Percentiles rank a stretch among this genome's conserved stretches.
phyloP scores from a whole-genome alignment of 169 alveolate genomes.

The Eimeria acervulina region DNA sequence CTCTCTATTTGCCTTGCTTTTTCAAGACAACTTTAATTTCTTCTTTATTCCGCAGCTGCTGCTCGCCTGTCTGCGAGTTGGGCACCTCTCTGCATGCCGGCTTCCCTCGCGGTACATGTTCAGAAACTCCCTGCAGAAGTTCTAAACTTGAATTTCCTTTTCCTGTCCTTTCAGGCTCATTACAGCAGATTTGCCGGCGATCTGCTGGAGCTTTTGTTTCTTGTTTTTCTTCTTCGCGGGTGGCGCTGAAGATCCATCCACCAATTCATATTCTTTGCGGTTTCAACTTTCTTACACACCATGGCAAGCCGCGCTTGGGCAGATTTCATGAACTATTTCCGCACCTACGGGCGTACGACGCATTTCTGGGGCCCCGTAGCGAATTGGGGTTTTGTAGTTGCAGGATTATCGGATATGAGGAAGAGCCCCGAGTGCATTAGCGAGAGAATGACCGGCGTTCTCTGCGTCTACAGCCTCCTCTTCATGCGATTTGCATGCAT shows the following conservation, averaged over 20 bases:
- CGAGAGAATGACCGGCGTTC: slow-evolving; percentile 92
- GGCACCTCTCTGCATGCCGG: not conserved
- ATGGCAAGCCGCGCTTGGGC: slow-evolving; percentile 74
- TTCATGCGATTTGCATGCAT: slow-evolving; percentile 96
- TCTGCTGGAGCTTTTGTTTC: not conserved
- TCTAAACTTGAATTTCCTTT: not conserved
- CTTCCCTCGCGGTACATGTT: not conserved
- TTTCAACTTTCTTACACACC: not conserved
- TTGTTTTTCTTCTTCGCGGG: not conserved
- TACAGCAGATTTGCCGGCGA: no score
- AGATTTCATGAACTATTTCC: slow-evolving; percentile 25
- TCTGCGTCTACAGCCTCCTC: slow-evolving; percentile 93
- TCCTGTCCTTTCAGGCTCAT: not conserved
- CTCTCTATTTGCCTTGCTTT: not conserved
- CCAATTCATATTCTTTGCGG: no score
- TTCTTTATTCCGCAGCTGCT: not conserved
- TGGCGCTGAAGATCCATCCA: not conserved
- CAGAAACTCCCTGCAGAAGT: not conserved
- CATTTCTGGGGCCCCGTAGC: slow-evolving; percentile 98
- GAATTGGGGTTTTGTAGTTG: slow-evolving; percentile 97
- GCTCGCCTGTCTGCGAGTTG: not conserved
- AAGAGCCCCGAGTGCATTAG: slow-evolving; percentile 83
- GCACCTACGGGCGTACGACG: slow-evolving; percentile 84
- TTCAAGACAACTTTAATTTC: not conserved
- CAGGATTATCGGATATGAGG: slow-evolving; percentile 85